A percentile compares a stretch with the other conserved stretches of the same genome.
Evolutionary conservation across 805 yeast genomes (phyloP).

Genomic region (Groenewaldozyma tartarivorans): DNA sequence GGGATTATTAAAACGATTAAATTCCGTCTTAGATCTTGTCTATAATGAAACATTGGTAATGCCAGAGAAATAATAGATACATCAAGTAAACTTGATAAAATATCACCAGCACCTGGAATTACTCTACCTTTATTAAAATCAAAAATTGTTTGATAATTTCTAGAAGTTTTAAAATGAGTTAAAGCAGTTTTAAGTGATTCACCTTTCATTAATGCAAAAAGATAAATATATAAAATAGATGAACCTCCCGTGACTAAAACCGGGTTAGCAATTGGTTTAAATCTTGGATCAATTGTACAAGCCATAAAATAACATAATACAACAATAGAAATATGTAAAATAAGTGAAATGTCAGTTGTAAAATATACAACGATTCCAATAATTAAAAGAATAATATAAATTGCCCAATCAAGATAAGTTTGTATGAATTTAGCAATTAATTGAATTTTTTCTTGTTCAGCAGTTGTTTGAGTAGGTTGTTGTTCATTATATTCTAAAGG

Average conservation of each 20-base stretch:
- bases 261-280: slow-evolving; percentile 54
- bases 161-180: slow-evolving; percentile 55
- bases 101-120: slow-evolving; percentile 79
- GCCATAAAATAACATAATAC: slow-evolving; percentile 47
- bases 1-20: slow-evolving; percentile 54
- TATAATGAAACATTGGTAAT: slow-evolving; percentile 67
- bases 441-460: neutral
- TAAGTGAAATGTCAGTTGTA: slow-evolving; percentile 45
- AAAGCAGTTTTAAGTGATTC: slow-evolving; percentile 38
- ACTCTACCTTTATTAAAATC: slow-evolving; percentile 25
- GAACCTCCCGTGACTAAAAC: slow-evolving; percentile 55
- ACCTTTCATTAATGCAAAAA: slow-evolving; percentile 45
- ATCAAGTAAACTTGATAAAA: slow-evolving; percentile 62
- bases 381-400: slow-evolving; percentile 39
- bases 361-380: slow-evolving; percentile 55
- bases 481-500: neutral
- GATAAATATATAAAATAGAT: slow-evolving; percentile 54
- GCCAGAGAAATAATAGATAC: slow-evolving; percentile 67
- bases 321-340: slow-evolving; percentile 53
- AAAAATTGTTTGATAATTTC: slow-evolving; percentile 53
- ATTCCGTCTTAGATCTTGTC: slow-evolving; percentile 52
- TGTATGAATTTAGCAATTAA: slow-evolving; percentile 18
- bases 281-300: slow-evolving; percentile 36
- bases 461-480: neutral
- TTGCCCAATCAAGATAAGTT: slow-evolving; percentile 45